Base-by-base conservation (phyloP, 2,329 filamentous ascomycete genomes). In the Metarhizium guizhouense region DNA sequence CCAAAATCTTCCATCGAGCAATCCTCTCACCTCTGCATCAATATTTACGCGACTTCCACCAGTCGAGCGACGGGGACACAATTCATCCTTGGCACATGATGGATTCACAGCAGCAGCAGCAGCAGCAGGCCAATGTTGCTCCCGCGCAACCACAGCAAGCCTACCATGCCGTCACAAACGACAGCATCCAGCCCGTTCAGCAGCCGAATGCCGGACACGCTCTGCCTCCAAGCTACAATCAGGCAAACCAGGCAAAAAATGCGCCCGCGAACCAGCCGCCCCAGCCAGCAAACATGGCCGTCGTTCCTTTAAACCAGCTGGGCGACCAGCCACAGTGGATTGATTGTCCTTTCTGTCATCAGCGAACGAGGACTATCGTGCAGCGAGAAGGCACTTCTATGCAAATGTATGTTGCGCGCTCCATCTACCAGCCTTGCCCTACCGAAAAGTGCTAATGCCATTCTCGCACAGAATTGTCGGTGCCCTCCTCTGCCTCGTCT, bases 311-410 rank as follows among this genome's bases (percentile, higher is more conserved):
- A 11, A 40, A 66, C 29, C 59, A 60, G 56, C 64, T 68, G 5
- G 53, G 59, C 42, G 58, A 63, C 8, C 14, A 50, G 13, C 63
- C 65, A 7, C 59, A 67, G 51, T 65, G 59, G 58, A 66, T 68
- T 45, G 65, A 69, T 53, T 69, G 67, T 48, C 67, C 65, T 1
- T 68, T 67, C 52, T 69, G 67, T 58, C 57, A 63, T 6, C 59
- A 51, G 8, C 58, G 64, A 38, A 62, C 65, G 4, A 56, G 56
- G 57, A 66, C 63, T 2, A 53, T 54, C 29, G 50, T 67, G 16
- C 43, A 52, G 13, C 62, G 59, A 11, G 60, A 64, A 13, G 66
- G 67, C 13, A 62, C 58, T 2, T 40, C 55, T 3, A 67, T 65
- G 65, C 65, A 68, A 52, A 54, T 62, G 65, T 67, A 54, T 13